Evolutionary conservation across 345 rosid genomes (phyloP).

Genomic region (Xanthoceras sorbifolium): DNA sequence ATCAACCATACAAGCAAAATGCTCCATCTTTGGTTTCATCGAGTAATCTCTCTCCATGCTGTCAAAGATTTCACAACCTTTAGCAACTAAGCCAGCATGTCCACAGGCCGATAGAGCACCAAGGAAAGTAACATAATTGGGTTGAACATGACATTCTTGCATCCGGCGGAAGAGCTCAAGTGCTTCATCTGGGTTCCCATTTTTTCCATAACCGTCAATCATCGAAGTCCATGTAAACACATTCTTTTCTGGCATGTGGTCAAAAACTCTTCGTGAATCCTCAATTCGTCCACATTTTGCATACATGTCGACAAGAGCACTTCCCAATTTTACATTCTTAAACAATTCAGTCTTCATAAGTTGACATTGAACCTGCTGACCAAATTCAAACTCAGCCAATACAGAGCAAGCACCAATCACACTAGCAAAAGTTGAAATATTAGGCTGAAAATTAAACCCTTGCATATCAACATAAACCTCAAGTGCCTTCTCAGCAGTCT

Average conservation of each 20-base stretch:
- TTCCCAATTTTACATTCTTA: slow-evolving; percentile 65
- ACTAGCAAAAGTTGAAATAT: slow-evolving; percentile 75
- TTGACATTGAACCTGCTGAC: slow-evolving; percentile 78
- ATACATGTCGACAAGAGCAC: slow-evolving; percentile 90
- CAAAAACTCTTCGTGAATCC: slow-evolving; percentile 63
- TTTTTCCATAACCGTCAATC: slow-evolving; percentile 97
- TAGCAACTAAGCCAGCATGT: slow-evolving; percentile 73
- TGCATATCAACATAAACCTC: slow-evolving; percentile 69
- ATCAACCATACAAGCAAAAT: slow-evolving; percentile 93
- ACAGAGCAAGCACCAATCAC: slow-evolving; percentile 82
- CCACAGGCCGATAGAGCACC: slow-evolving; percentile 85
- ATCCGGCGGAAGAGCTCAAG: slow-evolving; percentile 64
- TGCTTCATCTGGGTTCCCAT: slow-evolving; percentile 71
- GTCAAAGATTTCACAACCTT: slow-evolving; percentile 69
- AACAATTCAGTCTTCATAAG: slow-evolving; percentile 56
- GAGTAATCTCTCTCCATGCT: slow-evolving; percentile 75
- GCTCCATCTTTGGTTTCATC: slow-evolving; percentile 82
- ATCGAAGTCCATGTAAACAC: slow-evolving; percentile 94
- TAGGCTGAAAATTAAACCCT: slow-evolving; percentile 57
- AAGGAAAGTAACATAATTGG: slow-evolving; percentile 83
- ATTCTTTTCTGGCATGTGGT: slow-evolving; percentile 63
- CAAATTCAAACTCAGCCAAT: slow-evolving; percentile 57
- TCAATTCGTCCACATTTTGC: slow-evolving; percentile 77
- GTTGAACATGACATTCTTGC: slow-evolving; percentile 50
- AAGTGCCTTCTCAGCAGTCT: slow-evolving; percentile 55